phyloP scores from a whole-genome alignment of 352 stramenopile species.

The Phytopythium chamaehyphon region DNA sequence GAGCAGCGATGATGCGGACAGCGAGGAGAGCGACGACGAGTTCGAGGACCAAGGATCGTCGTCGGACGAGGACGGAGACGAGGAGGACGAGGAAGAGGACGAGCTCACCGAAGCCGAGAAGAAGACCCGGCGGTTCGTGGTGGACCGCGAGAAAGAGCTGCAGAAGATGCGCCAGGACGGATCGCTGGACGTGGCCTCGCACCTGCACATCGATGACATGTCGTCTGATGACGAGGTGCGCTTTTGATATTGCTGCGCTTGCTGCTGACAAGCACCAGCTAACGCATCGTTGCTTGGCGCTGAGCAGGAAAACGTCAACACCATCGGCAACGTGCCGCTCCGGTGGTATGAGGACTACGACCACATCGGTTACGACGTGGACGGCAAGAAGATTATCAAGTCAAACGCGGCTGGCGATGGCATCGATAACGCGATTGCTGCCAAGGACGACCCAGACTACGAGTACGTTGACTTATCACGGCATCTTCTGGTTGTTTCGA shows the following conservation, averaged over 20 bases:
- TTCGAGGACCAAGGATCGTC: slow-evolving; percentile 87
- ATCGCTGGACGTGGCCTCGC: slow-evolving; percentile 74
- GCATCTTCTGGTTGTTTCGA: background rate
- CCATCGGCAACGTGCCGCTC: slow-evolving; percentile 97
- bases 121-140: slow-evolving; percentile 66
- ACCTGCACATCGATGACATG: slow-evolving; percentile 97
- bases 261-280: background rate
- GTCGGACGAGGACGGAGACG: slow-evolving; percentile 53
- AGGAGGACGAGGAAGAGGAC: slow-evolving; percentile 62
- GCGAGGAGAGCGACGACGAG: slow-evolving; percentile 53
- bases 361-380: slow-evolving; percentile 98
- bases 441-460: slow-evolving; percentile 92
- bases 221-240: slow-evolving; percentile 96
- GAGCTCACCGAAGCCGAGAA: slow-evolving; percentile 78
- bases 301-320: slow-evolving; percentile 90
- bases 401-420: slow-evolving; percentile 81
- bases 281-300: background rate
- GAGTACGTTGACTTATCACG: slow-evolving; percentile 40
- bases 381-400: slow-evolving; percentile 96
- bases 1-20: slow-evolving; percentile 47
- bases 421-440: slow-evolving; percentile 86
- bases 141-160: slow-evolving; percentile 72
- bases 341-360: slow-evolving; percentile 99
- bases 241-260: background rate
- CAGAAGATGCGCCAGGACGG: slow-evolving; percentile 84